Evolutionary conservation across 2,329 filamentous ascomycete genomes (phyloP).

Genomic region (Neofusicoccum umdonicola): DNA sequence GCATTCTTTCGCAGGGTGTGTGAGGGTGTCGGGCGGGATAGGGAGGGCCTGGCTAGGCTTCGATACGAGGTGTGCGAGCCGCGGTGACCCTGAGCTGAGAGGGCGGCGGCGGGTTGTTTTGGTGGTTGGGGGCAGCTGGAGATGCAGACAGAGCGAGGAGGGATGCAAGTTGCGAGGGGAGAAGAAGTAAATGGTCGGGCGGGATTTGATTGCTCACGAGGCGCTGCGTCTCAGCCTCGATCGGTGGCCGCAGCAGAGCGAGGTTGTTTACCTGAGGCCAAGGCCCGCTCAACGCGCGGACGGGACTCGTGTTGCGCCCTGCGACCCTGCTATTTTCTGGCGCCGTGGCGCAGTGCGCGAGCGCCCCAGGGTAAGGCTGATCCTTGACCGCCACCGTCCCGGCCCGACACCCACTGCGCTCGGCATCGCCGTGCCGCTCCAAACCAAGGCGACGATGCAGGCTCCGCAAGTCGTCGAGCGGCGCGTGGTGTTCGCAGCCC

Average conservation of each 20-base stretch:
- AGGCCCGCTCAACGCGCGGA: slow-evolving; percentile 4
- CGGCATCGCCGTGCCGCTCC: slow-evolving; percentile 1
- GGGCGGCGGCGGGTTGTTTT: neutral
- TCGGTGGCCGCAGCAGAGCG: slow-evolving; percentile 1
- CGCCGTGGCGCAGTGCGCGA: neutral
- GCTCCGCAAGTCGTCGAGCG: neutral
- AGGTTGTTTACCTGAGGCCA: slow-evolving; percentile 11
- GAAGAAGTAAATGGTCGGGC: neutral
- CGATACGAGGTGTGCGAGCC: slow-evolving; percentile 1
- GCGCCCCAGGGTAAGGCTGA: neutral
- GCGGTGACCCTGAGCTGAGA: slow-evolving; percentile 2
- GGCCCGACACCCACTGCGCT: neutral
- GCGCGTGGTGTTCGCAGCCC: neutral
- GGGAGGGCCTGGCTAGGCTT: slow-evolving; percentile 3
- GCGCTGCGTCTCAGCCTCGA: slow-evolving; percentile 5
- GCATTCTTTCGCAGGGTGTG: neutral
- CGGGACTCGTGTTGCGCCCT: slow-evolving; percentile 1
- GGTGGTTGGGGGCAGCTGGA: neutral
- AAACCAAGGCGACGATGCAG: too few relatives aligned
- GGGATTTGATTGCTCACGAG: neutral
- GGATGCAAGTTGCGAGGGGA: neutral
- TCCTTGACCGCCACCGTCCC: slow-evolving; percentile 7
- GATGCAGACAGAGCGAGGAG: neutral
- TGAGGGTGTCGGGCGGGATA: neutral
- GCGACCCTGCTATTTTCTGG: neutral